phyloP scores from a whole-genome alignment of 257 asterid species.

The Forsythia suspensa region DNA sequence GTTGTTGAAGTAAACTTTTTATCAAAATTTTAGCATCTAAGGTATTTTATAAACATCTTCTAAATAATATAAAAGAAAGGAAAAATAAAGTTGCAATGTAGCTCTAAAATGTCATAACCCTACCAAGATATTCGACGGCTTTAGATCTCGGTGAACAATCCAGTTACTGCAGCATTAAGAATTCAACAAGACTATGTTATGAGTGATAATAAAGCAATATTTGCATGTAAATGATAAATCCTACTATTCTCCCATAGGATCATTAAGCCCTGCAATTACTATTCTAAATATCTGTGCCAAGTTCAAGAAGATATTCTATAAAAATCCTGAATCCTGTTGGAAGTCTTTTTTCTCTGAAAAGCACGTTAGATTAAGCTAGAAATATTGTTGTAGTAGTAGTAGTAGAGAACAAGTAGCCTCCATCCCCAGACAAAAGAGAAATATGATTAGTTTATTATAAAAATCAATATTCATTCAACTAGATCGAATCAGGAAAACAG shows the following conservation, averaged over 20 bases:
- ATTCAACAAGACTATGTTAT: conserved; percentile 10
- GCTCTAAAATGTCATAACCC: conserved; percentile 12
- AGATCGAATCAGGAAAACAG: background rate
- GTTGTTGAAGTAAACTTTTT: background rate
- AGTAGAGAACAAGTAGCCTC: background rate
- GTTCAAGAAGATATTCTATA: background rate
- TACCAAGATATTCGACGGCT: conserved; percentile 98
- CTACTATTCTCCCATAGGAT: conserved; percentile 10
- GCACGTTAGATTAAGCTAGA: background rate
- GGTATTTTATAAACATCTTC: background rate
- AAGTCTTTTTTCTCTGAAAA: background rate
- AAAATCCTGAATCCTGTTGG: background rate
- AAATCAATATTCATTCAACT: background rate
- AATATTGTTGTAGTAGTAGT: background rate
- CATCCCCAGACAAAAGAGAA: conserved; percentile 3
- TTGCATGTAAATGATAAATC: background rate
- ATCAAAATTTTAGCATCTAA: conserved; percentile 8
- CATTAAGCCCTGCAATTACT: background rate
- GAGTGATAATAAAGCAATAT: conserved; percentile 11
- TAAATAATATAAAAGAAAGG: background rate
- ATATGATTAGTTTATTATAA: background rate
- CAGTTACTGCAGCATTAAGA: conserved; percentile 73
- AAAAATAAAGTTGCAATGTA: conserved; percentile 8
- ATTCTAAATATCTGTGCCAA: background rate
- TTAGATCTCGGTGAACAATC: conserved; percentile 96